Conservation (phyloP, 1,284 basidiomycete genomes). For the Puccinia hordei region DNA sequence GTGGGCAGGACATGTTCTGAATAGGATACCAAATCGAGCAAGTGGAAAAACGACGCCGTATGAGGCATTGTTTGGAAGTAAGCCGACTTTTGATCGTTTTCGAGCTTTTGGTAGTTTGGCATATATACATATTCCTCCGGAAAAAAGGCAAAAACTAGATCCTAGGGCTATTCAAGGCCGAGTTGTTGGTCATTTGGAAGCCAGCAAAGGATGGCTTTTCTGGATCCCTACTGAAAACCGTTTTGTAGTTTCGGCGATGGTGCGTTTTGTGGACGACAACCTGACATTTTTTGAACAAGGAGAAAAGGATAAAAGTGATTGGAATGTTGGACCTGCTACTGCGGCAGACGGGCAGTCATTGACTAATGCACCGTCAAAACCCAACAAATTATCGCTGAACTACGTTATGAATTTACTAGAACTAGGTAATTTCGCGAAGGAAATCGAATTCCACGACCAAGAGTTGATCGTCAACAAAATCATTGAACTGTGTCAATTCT, state of each 20-base stretch:
- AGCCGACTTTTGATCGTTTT: slow-evolving; percentile 3
- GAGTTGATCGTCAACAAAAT: slow-evolving; percentile 11
- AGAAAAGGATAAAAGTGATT: neutral
- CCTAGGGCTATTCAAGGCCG: neutral
- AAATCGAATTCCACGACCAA: neutral
- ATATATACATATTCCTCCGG: slow-evolving; percentile 11
- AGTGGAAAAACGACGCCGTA: neutral
- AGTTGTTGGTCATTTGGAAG: neutral
- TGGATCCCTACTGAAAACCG: neutral
- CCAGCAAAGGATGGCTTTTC: slow-evolving; percentile 28
- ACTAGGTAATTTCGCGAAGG: neutral
- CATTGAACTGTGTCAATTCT: neutral
- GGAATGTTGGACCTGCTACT: neutral
- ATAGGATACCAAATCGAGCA: slow-evolving; percentile 12
- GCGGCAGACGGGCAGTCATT: too few species aligned
- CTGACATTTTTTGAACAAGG: neutral
- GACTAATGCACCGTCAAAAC: neutral
- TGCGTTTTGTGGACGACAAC: neutral
- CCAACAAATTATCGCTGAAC: neutral
- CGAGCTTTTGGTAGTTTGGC: slow-evolving; percentile 3
- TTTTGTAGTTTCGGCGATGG: neutral
- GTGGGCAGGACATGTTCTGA: slow-evolving; percentile 14
- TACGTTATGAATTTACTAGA: neutral
- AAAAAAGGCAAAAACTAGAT: slow-evolving; percentile 6
- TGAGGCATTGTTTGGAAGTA: neutral